Conservation (phyloP, 306 rosid genomes). For the barrel medic (Medicago truncatula) region MtrunA17r5.0-ANR NC_053048.1:48530501-48531000, state of each 20-base stretch:
- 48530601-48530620: slow-evolving; percentile 15
- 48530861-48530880: slow-evolving; percentile 6
- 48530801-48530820: neutral
- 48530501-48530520: neutral
- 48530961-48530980: slow-evolving; percentile 75
- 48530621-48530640: slow-evolving; percentile 18
- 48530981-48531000: slow-evolving; percentile 62
- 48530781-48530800: slow-evolving; percentile 32
- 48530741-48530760: slow-evolving; percentile 68
- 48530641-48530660: slow-evolving; percentile 56
- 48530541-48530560: slow-evolving; percentile 16
- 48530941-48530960: slow-evolving; percentile 82
- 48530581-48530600: slow-evolving; percentile 12
- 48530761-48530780: slow-evolving; percentile 51
- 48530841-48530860: slow-evolving; percentile 3
- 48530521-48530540: neutral
- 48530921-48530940: slow-evolving; percentile 15
- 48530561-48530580: slow-evolving; percentile 20
- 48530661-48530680: slow-evolving; percentile 45
- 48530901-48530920: slow-evolving; percentile 18
- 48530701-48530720: slow-evolving; percentile 74
- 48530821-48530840: slow-evolving; percentile 1
- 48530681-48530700: slow-evolving; percentile 51
- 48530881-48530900: slow-evolving; percentile 13
- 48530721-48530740: slow-evolving; percentile 64